Evolutionary conservation across 441 rosid species (phyloP).

Genomic region (Heliophila coronopifolia): DNA sequence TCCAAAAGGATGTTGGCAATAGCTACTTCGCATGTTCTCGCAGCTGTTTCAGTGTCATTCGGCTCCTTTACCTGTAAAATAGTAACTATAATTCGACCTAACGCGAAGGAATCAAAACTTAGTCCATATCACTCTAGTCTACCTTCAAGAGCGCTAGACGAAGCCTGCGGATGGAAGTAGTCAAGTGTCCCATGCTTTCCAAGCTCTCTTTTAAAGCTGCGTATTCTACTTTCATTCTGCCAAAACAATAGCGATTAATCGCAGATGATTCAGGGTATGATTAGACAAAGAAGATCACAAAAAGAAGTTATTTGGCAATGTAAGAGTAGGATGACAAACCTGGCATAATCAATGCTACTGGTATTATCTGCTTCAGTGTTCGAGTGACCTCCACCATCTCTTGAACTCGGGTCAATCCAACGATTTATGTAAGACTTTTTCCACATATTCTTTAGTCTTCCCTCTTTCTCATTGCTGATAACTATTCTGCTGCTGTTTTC

Average conservation of each 20-base stretch:
- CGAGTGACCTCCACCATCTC: slow-evolving; percentile 36
- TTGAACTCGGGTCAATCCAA: slow-evolving; percentile 65
- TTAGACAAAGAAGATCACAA: neutral
- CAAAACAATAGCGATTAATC: slow-evolving; percentile 17
- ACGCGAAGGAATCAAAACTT: neutral
- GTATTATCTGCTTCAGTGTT: slow-evolving; percentile 37
- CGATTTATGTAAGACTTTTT: slow-evolving; percentile 77
- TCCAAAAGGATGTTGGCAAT: slow-evolving; percentile 57
- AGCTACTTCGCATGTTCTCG: slow-evolving; percentile 30
- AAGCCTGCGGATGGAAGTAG: slow-evolving; percentile 72
- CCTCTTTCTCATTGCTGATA: slow-evolving; percentile 46
- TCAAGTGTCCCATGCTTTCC: slow-evolving; percentile 76
- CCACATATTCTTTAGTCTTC: slow-evolving; percentile 65
- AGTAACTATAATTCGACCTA: neutral
- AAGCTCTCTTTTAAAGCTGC: slow-evolving; percentile 82
- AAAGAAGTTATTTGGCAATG: neutral
- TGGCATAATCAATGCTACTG: slow-evolving; percentile 57
- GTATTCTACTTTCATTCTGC: slow-evolving; percentile 82
- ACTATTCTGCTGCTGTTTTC: slow-evolving; percentile 33
- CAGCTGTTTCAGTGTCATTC: slow-evolving; percentile 30
- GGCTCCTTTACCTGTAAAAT: slow-evolving; percentile 56
- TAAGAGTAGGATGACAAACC: slow-evolving; percentile 38
- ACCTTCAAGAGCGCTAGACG: slow-evolving; percentile 77
- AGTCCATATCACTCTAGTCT: neutral
- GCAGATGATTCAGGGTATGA: neutral